phyloP scores from a whole-genome alignment of 225 moss, liverwort and hornwort genomes.

The Sphagnum tenellum region DNA sequence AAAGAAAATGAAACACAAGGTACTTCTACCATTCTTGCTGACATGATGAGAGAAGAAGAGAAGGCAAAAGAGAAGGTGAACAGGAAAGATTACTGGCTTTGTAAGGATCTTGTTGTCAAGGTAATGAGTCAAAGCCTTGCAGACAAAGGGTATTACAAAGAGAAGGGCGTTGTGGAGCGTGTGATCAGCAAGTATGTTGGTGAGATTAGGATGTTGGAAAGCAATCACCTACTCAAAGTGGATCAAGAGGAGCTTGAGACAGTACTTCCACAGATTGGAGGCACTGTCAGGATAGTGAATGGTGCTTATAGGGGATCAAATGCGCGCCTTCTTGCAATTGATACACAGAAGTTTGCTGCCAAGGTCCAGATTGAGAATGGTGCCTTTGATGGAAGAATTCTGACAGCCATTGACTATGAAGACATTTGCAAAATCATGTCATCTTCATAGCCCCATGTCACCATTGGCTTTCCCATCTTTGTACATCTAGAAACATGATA shows the following conservation, averaged over 20 bases:
- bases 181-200: constrained; percentile 72
- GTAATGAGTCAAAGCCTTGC: constrained; percentile 68
- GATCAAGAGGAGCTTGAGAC: constrained; percentile 86
- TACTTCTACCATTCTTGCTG: constrained; percentile 32
- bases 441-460: too few species aligned
- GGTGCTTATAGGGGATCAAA: constrained; percentile 72
- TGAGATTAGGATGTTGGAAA: constrained; percentile 77
- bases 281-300: constrained; percentile 62
- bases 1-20: constrained; percentile 17
- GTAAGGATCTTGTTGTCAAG: constrained; percentile 72
- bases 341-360: constrained; percentile 57
- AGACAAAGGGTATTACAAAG: constrained; percentile 64
- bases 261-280: constrained; percentile 72
- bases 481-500: too few species aligned
- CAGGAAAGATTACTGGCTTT: constrained; percentile 81
- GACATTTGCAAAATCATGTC: constrained; percentile 67
- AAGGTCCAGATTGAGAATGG: constrained; percentile 67
- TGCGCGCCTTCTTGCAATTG: constrained; percentile 56
- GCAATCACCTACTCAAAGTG: constrained; percentile 71
- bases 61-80: constrained; percentile 64
- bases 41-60: constrained; percentile 80
- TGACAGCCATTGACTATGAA: constrained; percentile 62
- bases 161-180: constrained; percentile 67
- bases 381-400: constrained; percentile 60
- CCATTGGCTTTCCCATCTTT: too few species aligned